Evolutionary conservation across 257 asterid genomes (phyloP).

Genomic region (Apocynum venetum): DNA sequence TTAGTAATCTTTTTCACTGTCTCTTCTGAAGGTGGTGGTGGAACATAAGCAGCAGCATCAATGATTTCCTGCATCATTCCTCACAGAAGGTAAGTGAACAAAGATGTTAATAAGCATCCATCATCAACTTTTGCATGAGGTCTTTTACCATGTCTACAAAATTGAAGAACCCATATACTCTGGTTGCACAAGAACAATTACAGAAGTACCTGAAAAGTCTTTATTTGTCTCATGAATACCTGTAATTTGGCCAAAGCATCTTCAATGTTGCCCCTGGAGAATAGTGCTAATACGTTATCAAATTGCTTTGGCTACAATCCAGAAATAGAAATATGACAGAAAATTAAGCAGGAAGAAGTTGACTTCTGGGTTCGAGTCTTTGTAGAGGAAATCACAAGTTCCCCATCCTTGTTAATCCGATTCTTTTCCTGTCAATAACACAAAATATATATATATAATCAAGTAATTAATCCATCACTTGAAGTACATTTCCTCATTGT

Average conservation of each 20-base stretch:
- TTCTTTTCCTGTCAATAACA: slow-evolving; percentile 67
- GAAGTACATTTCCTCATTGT: neutral
- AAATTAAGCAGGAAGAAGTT: slow-evolving; percentile 22
- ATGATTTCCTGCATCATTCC: slow-evolving; percentile 68
- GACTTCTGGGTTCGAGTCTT: slow-evolving; percentile 86
- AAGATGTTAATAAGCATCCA: neutral
- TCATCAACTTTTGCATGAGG: neutral
- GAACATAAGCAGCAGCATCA: slow-evolving; percentile 90
- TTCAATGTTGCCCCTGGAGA: slow-evolving; percentile 71
- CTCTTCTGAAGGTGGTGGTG: slow-evolving; percentile 88
- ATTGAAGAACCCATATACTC: slow-evolving; percentile 7
- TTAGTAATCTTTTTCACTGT: slow-evolving; percentile 54
- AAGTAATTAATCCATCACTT: neutral
- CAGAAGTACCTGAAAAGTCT: slow-evolving; percentile 25
- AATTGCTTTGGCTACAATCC: slow-evolving; percentile 11
- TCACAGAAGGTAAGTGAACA: slow-evolving; percentile 7
- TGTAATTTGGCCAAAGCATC: slow-evolving; percentile 85
- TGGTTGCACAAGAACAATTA: slow-evolving; percentile 10
- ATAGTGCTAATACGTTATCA: slow-evolving; percentile 13
- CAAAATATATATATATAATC: neutral
- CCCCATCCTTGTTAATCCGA: slow-evolving; percentile 86
- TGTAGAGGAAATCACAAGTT: slow-evolving; percentile 81
- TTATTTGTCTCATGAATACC: slow-evolving; percentile 43
- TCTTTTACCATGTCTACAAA: neutral
- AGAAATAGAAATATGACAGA: slow-evolving; percentile 12